These are phyloP conservation scores for Talaromyces sp. DNA, from an alignment of 2,329 filamentous ascomycete species.

Conservation along the genomic window DNA sequence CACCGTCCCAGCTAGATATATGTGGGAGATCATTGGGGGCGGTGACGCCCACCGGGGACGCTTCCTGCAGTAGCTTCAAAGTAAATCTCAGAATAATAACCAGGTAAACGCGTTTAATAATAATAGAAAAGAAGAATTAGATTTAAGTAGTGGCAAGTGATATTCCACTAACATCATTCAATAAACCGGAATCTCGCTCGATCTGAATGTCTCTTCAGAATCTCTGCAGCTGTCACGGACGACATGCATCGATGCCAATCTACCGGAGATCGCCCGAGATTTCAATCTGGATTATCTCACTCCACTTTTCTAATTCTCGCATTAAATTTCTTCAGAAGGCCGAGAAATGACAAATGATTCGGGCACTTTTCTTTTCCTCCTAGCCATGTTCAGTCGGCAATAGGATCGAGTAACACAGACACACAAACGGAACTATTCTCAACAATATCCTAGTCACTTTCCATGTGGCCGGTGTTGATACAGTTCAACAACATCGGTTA, in stretches of 20 bases:
- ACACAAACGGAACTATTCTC: background rate
- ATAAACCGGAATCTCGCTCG: background rate
- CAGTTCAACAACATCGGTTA: background rate
- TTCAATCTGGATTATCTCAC: background rate
- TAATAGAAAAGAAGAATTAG: background rate
- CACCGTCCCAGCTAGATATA: background rate
- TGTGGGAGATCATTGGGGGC: background rate
- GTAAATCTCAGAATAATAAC: background rate
- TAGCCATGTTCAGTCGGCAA: background rate
- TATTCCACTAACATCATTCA: background rate
- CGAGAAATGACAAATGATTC: background rate
- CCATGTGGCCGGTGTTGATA: background rate
- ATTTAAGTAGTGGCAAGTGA: background rate
- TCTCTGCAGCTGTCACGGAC: conserved; percentile 13
- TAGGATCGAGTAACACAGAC: background rate
- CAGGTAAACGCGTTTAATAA: conserved; percentile 10
- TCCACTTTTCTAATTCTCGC: background rate
- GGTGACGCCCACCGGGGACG: conserved; percentile 1
- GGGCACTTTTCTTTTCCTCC: background rate
- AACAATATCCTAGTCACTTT: background rate
- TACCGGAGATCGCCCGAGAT: conserved; percentile 5
- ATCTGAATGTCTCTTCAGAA: background rate
- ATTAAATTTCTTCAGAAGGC: background rate
- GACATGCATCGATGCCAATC: conserved; percentile 5
- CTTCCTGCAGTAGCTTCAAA: conserved; percentile 1